Evolutionary conservation across 306 rosid species (phyloP), one percentile per base, ranked within the genome.

Genomic region (Glycine latifolia): DNA sequence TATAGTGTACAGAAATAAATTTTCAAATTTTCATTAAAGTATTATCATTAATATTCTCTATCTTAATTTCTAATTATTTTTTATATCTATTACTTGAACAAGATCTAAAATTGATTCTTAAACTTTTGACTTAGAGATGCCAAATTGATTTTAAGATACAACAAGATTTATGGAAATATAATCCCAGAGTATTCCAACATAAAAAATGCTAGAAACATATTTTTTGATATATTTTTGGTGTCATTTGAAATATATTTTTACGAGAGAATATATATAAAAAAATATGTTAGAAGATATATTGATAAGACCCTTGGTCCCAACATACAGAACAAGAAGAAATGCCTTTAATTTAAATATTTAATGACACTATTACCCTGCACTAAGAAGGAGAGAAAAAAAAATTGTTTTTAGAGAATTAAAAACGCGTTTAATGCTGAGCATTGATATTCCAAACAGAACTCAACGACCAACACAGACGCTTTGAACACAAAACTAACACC

Each of bases 391-490:
- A 37, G 41, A 3, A 17, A 8, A 37, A 20, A 46, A 73, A 56
- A 8, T 5, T 8, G 31, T 48, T 41, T 55, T 35, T 65, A 35
- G 9, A 33, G 43, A 59, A 76, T 55, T 33, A 14, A 75, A 86
- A 87, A 68, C 82, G 86, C 82, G 77, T 81, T 78, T 37, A 53
- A 73, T 73, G 78, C 46, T 31, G 17, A 13, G 75, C 37, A 60
- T 75, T 66, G 67, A 71, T 41, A 50, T 17, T 79, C 78, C 59
- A 79, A 85, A 82, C 85, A 85, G 81, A 82, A 70, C 83, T 62
- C 81, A 85, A 82, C 88, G 80, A 79, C 87, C 90, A 44, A 20
- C 78, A 71, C 17, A 62, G 82, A 82, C 77, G 82, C 63, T 79
- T 82, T 77, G 89, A 85, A 85, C 82, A 49, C 82, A 79, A 26